Conservation (phyloP, 257 asterid genomes). For the Gentiana straminea region DNA sequence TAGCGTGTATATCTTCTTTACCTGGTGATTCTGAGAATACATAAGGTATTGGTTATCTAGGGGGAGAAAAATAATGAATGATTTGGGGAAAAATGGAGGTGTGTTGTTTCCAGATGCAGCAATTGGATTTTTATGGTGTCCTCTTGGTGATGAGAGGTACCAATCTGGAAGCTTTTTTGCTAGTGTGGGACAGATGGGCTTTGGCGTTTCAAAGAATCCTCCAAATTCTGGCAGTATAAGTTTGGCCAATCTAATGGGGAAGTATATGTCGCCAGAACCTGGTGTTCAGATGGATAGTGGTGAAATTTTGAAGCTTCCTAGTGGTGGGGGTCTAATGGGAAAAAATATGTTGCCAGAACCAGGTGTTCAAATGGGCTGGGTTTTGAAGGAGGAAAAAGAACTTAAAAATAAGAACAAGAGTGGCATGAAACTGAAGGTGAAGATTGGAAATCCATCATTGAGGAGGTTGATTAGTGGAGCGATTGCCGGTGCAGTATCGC, state of each 20-base stretch:
- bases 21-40: conserved; percentile 2
- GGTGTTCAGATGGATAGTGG: conserved; percentile 11
- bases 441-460: conserved; percentile 28
- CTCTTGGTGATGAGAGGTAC: conserved; percentile 23
- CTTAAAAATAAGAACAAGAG: conserved; percentile 17
- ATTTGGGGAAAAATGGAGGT: conserved; percentile 13
- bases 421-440: conserved; percentile 23
- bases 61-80: conserved; percentile 19
- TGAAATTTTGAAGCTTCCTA: too few species aligned
- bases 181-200: conserved; percentile 34
- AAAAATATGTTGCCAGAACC: conserved; percentile 21
- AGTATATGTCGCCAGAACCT: conserved; percentile 19
- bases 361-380: conserved; percentile 13
- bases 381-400: conserved; percentile 10
- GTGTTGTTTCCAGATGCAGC: conserved; percentile 16
- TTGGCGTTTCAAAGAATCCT: conserved; percentile 26
- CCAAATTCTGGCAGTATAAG: conserved; percentile 14
- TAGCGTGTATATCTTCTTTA: conserved; percentile 5
- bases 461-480: conserved; percentile 47
- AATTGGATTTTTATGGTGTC: conserved; percentile 34
- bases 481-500: conserved; percentile 37
- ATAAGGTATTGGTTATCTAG: conserved; percentile 6
- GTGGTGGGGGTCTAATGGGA: conserved; percentile 1
- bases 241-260: conserved; percentile 16
- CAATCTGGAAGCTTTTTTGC: conserved; percentile 34